These are phyloP conservation scores for Albifimbria verrucaria DNA, from an alignment of 2,329 filamentous ascomycete genomes.

Conservation along the genomic window DNA sequence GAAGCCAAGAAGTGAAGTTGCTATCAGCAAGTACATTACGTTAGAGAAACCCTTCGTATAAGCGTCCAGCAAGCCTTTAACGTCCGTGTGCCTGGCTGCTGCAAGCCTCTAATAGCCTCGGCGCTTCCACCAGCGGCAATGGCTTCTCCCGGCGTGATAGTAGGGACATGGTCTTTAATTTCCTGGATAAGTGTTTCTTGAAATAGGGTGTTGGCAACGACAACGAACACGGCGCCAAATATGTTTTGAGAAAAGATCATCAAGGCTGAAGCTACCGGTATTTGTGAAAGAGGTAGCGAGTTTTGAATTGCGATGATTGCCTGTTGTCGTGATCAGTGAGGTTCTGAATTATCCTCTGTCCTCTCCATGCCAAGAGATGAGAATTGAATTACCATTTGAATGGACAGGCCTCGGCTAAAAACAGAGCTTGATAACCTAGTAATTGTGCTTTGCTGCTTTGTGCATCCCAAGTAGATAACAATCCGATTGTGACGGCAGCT, in stretches of 20 bases:
- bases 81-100: constrained; percentile 1
- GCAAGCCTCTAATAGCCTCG: constrained; percentile 10
- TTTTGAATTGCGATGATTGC: constrained; percentile 5
- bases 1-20: constrained; percentile 4
- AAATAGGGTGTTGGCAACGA: constrained; percentile 5
- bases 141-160: constrained; percentile 7
- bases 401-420: constrained; percentile 1
- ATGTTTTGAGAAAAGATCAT: constrained; percentile 5
- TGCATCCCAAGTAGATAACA: constrained; percentile 5
- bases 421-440: constrained; percentile 4
- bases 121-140: constrained; percentile 15
- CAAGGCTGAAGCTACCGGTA: constrained; percentile 1
- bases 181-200: constrained; percentile 1
- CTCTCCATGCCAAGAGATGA: neutral
- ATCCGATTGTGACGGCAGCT: constrained; percentile 3
- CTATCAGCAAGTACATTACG: constrained; percentile 12
- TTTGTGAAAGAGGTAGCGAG: neutral
- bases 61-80: constrained; percentile 8
- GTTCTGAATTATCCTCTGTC: no score
- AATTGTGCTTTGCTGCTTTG: neutral
- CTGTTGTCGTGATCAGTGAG: neutral
- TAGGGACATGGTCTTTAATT: constrained; percentile 6
- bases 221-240: constrained; percentile 1
- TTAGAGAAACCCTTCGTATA: constrained; percentile 7
- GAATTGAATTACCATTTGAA: constrained; percentile 3